Conservation (phyloP, 2,329 filamentous ascomycete genomes). For the Fonsecaea erecta region DNA sequence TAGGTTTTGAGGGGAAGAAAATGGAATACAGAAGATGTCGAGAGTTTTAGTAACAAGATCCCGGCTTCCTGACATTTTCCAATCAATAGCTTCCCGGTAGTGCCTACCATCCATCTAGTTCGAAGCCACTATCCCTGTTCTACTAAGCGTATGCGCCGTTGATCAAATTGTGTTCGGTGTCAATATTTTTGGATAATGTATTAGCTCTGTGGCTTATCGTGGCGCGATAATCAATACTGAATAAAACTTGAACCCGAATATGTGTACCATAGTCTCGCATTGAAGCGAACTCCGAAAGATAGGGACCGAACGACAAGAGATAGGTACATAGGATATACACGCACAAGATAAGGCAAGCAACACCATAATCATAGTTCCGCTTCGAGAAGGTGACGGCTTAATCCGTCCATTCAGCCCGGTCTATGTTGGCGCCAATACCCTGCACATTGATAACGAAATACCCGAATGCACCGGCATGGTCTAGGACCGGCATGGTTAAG, state of each 20-base stretch:
- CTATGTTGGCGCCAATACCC: not conserved
- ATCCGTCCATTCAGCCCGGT: not conserved
- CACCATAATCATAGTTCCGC: not conserved
- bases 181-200: not conserved
- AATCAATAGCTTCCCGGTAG: not conserved
- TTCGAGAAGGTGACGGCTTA: not conserved
- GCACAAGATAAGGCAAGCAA: not conserved
- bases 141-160: not conserved
- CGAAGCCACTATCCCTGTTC: not conserved
- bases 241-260: not conserved
- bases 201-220: not conserved
- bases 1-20: not conserved
- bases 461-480: not conserved
- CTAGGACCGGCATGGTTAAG: not conserved
- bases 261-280: not conserved
- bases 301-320: not conserved
- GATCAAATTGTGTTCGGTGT: not conserved
- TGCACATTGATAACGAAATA: not conserved
- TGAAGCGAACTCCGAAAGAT: not conserved
- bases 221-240: not conserved
- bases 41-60: not conserved
- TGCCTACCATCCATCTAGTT: not conserved
- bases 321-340: not conserved
- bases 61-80: too few relatives aligned
- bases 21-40: not conserved